Evolutionary conservation across 108 stramenopile genomes (phyloP), one percentile per base, ranked within the genome.

Genomic region (Fistulifera pelliculosa): DNA sequence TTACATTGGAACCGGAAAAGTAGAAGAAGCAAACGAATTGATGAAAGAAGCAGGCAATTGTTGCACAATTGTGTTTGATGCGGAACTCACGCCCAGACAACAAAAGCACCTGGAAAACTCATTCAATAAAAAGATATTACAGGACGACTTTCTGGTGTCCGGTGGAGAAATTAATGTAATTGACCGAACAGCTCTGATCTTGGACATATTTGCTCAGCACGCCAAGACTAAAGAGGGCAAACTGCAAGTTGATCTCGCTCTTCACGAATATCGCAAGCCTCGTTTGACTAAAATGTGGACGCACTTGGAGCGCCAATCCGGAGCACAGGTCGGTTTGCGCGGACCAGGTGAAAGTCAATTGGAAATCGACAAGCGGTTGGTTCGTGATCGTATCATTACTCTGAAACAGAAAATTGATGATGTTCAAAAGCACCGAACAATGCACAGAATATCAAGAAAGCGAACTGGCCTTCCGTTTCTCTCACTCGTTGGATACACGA

Each of bases 201-300:
- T 98, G 16, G 95, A 98, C 57, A 98, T 98, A 27, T 98, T 98
- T 58, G 93, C 94, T 1, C 93, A 95, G 60, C 94, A 95, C 55
- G 96, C 96, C 24, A 81, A 80, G 26, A 98, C 94, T 4, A 58
- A 83, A 16, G 96, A 98, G 70, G 96, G 94, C 1, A 90, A 94
- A 57, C 71, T 95, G 1, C 96, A 97, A 67, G 94, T 97, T 15
- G 90, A 93, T 48, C 68, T 97, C 22, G 96, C 96, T 8, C 55
- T 96, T 54, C 89, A 90, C 45, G 89, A 87, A 66, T 97, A 94
- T 58, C 81, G 94, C 17, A 90, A 94, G 58, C 94, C 96, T 17
- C 76, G 96, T 0, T 64, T 97, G 42, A 96, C 96, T 4, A 85
- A 74, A 71, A 85, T 97, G 90, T 97, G 96, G 96, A 94, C 88